Conservation (phyloP, 1,284 basidiomycete genomes). For the Chondrostereum purpureum region DNA sequence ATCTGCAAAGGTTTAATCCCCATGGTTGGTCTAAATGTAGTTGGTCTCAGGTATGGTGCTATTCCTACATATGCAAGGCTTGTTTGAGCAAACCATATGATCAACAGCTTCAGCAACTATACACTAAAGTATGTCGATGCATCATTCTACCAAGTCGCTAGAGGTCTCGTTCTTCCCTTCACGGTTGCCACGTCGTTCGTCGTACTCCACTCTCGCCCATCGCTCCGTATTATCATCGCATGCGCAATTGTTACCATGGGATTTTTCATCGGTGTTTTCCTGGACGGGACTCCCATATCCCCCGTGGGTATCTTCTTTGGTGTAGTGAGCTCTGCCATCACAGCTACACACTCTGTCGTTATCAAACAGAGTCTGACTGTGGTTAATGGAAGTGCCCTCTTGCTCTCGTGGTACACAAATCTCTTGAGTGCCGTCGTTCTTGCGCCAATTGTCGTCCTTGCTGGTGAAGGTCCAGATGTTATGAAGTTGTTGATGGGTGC, state of each 20-base stretch:
- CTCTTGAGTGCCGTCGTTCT: conserved; percentile 62
- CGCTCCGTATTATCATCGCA: conserved; percentile 60
- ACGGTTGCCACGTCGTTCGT: conserved; percentile 76
- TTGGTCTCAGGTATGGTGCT: conserved; percentile 77
- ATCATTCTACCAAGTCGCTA: conserved; percentile 86
- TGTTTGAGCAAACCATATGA: not conserved
- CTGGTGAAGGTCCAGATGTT: conserved; percentile 64
- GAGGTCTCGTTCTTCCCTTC: conserved; percentile 82
- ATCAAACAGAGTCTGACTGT: conserved; percentile 76
- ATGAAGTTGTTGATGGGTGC: conserved; percentile 48
- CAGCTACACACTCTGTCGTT: conserved; percentile 78
- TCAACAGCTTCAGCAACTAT: conserved; percentile 75
- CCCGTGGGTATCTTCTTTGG: conserved; percentile 67
- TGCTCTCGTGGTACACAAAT: conserved; percentile 84
- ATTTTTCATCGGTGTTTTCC: conserved; percentile 81
- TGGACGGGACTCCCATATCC: conserved; percentile 61
- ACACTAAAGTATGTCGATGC: conserved; percentile 89
- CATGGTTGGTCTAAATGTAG: conserved; percentile 67
- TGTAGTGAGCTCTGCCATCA: conserved; percentile 70
- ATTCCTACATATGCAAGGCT: no score
- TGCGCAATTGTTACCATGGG: conserved; percentile 74
- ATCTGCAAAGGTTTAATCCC: conserved; percentile 68
- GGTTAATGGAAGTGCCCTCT: conserved; percentile 72
- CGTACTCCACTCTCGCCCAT: conserved; percentile 67
- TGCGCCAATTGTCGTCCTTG: conserved; percentile 59